phyloP scores from a whole-genome alignment of 1,284 basidiomycete species.

The Meira nashicola region DNA sequence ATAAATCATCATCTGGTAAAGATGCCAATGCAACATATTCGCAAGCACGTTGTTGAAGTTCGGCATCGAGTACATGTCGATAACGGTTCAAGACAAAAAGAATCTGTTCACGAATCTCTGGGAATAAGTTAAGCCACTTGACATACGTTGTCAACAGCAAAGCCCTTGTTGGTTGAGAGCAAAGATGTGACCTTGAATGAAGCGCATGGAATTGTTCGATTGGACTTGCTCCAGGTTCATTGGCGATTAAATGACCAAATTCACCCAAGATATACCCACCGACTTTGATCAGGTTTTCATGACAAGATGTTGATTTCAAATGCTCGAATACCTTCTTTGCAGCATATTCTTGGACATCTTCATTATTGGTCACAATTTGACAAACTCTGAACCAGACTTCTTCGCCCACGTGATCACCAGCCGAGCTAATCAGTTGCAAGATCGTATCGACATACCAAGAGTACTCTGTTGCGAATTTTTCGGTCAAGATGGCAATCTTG shows the following conservation, averaged over 20 bases:
- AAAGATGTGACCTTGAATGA: conserved; percentile 92
- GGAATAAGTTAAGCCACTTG: conserved; percentile 99
- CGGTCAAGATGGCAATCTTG: conserved; percentile 95
- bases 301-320: conserved; percentile 78
- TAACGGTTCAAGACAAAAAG: conserved; percentile 96
- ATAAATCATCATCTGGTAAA: conserved; percentile 70
- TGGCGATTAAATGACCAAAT: conserved; percentile 87
- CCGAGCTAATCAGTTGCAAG: conserved; percentile 86
- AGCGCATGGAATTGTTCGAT: conserved; percentile 89
- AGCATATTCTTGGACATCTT: conserved; percentile 83
- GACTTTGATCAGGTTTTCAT: conserved; percentile 95
- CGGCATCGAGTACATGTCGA: conserved; percentile 85
- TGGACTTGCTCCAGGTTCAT: conserved; percentile 86
- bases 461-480: conserved; percentile 81
- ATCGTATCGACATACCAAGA: conserved; percentile 57
- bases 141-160: conserved; percentile 93
- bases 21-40: conserved; percentile 45
- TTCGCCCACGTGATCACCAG: conserved; percentile 96
- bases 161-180: conserved; percentile 83
- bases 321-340: conserved; percentile 89
- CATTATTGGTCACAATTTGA: conserved; percentile 96
- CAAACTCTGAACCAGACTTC: conserved; percentile 99
- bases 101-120: conserved; percentile 91
- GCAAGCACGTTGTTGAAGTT: conserved; percentile 94
- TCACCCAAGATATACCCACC: conserved; percentile 93